Percentiles rank a stretch among this genome's conserved stretches.
phyloP scores from a whole-genome alignment of 768 basidiomycete genomes.

The Hypholoma fasciculare region DNA sequence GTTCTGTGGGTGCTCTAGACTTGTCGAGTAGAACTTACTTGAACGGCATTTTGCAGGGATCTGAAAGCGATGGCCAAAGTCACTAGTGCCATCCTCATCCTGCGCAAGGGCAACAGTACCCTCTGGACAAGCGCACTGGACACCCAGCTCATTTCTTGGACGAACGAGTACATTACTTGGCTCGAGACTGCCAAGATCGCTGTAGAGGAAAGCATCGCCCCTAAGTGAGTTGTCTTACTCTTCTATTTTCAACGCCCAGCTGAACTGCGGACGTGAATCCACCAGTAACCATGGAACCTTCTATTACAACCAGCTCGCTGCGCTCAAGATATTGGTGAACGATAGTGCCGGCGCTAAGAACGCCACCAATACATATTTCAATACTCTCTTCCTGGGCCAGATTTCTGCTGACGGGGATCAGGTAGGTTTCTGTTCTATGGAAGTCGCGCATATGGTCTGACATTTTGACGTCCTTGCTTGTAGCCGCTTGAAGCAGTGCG shows the following conservation, averaged over 20 bases:
- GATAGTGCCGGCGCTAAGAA: slow-evolving; percentile 48
- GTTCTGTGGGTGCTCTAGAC: slow-evolving; percentile 39
- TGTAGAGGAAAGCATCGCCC: slow-evolving; percentile 41
- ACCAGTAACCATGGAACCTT: slow-evolving; percentile 67
- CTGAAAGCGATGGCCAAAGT: slow-evolving; percentile 60
- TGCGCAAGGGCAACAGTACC: slow-evolving; percentile 47
- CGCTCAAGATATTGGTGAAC: slow-evolving; percentile 54
- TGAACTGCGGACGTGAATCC: background rate
- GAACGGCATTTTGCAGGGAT: slow-evolving; percentile 36
- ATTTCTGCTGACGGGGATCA: slow-evolving; percentile 61
- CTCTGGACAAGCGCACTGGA: slow-evolving; percentile 59
- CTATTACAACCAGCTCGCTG: slow-evolving; percentile 59
- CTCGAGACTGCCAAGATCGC: slow-evolving; percentile 49
- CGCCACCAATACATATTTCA: slow-evolving; percentile 51
- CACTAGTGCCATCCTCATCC: slow-evolving; percentile 49
- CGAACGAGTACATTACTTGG: slow-evolving; percentile 54
- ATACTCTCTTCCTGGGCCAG: slow-evolving; percentile 47
- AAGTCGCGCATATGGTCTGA: background rate
- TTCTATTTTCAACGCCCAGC: background rate
- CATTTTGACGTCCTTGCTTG: background rate
- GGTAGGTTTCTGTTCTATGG: slow-evolving; percentile 25
- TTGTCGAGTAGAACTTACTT: background rate
- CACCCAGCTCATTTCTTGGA: slow-evolving; percentile 49
- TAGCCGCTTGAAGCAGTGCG: slow-evolving; percentile 63
- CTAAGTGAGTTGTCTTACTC: slow-evolving; percentile 42